These are phyloP conservation scores for Alternaria postmessia DNA, from an alignment of 2,329 filamentous ascomycete genomes.

Conservation along the genomic window DNA sequence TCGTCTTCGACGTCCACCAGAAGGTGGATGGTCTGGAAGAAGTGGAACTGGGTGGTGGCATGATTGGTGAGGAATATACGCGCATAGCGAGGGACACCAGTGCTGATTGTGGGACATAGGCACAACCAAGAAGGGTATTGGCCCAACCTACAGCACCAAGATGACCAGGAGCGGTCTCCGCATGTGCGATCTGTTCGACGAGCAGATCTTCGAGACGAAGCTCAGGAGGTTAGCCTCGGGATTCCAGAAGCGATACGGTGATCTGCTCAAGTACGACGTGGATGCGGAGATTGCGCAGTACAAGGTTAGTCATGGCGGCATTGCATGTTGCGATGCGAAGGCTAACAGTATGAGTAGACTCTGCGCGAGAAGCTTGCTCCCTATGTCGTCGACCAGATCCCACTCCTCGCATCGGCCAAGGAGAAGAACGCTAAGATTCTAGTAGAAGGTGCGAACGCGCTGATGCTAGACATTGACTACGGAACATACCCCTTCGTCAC, in stretches of 20 bases:
- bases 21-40: constrained; percentile 75
- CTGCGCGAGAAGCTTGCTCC: constrained; percentile 66
- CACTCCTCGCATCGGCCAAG: constrained; percentile 69
- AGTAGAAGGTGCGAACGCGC: constrained; percentile 72
- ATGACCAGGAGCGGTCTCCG: constrained; percentile 71
- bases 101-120: constrained; percentile 53
- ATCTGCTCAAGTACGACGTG: constrained; percentile 71
- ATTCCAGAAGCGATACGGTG: constrained; percentile 74
- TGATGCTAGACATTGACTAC: constrained; percentile 71
- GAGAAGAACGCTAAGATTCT: constrained; percentile 67
- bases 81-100: background rate
- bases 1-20: constrained; percentile 71
- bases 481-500: constrained; percentile 68
- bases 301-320: constrained; percentile 51
- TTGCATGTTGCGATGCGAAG: background rate
- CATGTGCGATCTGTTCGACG: constrained; percentile 72
- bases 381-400: constrained; percentile 72
- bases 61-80: constrained; percentile 42
- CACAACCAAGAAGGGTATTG: constrained; percentile 62
- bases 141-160: constrained; percentile 69
- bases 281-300: constrained; percentile 73
- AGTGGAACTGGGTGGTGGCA: constrained; percentile 59
- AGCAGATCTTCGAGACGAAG: constrained; percentile 71
- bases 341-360: constrained; percentile 41
- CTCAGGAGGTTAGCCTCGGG: constrained; percentile 67